Base-by-base conservation (phyloP, 176 grass and related monocot genomes). In the Carex scoparia region DNA sequence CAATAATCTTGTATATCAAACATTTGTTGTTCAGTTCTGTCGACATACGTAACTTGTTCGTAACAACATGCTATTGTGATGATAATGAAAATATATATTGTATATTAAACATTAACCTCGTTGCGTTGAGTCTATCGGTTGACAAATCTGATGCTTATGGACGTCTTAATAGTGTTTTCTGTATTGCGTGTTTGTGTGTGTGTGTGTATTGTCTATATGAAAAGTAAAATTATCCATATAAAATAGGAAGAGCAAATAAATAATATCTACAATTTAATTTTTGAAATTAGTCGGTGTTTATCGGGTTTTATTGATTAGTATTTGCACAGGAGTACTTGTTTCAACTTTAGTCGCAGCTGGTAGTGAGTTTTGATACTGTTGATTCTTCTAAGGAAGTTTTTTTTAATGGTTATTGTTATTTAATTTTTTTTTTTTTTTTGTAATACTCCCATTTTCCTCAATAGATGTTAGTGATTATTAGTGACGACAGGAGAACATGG, bases 51-150 rank as follows among this genome's bases (percentile, higher is more conserved):
- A 23, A 23, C 23, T 23, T 23, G 23, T 23, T 23, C 23, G 23
- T 23, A 23, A 23, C 23, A 0, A 0, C 23, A 23, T 23, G 23
- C 23, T 23, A 14, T 30, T 60, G 28, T 42, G 31, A 27, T 81
- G 57, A 13, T 64, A 33, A 63, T 77, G 73, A 77, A 77, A 77
- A 56, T 56, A 77, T 35, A 77, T 56, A 10, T 54, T 77, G 73
- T 77, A 77, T 77, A 56, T 77, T 56, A 53, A 77, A 77, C 49
- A 56, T 77, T 77, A 55, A 75, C 33, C 33, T 46, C 46, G 44
- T 54, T 75, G 71, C 53, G 68, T 75, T 30, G 19, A 61, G 18
- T 61, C 33, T 53, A 30, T 51, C n/a, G 31, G 44, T 75, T 54
- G 71, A 54, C 71, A 54, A 27, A 75, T 54, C 4, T 77, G 49